These are phyloP conservation scores for Penicillium sp. DNA, from an alignment of 2,329 filamentous ascomycete species.

Conservation along the genomic window DNA sequence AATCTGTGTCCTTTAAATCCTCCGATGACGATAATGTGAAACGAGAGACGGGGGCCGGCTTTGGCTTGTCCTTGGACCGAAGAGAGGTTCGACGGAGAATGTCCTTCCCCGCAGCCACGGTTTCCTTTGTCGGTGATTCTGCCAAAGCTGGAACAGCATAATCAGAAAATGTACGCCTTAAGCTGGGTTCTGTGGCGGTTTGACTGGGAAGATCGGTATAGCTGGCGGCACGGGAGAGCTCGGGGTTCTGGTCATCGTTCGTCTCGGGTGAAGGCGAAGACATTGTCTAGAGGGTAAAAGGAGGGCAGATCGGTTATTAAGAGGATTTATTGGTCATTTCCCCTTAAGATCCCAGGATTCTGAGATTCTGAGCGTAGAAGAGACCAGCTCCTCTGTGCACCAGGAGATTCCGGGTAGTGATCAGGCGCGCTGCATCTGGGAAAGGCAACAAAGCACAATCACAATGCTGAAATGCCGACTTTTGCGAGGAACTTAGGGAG, in stretches of 20 bases:
- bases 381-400: constrained; percentile 45
- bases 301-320: constrained; percentile 18
- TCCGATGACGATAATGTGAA: constrained; percentile 39
- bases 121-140: constrained; percentile 39
- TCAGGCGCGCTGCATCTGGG: constrained; percentile 23
- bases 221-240: constrained; percentile 56
- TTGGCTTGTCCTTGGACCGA: constrained; percentile 34
- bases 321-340: constrained; percentile 32
- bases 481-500: neutral
- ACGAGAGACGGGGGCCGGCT: constrained; percentile 31
- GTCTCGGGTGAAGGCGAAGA: constrained; percentile 29
- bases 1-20: constrained; percentile 32
- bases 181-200: constrained; percentile 30
- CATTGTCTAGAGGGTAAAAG: constrained; percentile 30
- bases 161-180: constrained; percentile 53
- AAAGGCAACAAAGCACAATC: constrained; percentile 10
- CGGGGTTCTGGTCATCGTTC: constrained; percentile 26
- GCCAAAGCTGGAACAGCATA: constrained; percentile 44
- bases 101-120: constrained; percentile 41
- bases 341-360: constrained; percentile 23
- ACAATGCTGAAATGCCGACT: neutral
- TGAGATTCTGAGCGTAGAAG: constrained; percentile 27
- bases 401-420: constrained; percentile 18
- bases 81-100: constrained; percentile 43
- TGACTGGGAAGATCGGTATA: constrained; percentile 54